Evolutionary conservation across 352 stramenopile genomes (phyloP), one percentile per base, ranked within the genome.

Genomic region (Globisporangium parvum): DNA sequence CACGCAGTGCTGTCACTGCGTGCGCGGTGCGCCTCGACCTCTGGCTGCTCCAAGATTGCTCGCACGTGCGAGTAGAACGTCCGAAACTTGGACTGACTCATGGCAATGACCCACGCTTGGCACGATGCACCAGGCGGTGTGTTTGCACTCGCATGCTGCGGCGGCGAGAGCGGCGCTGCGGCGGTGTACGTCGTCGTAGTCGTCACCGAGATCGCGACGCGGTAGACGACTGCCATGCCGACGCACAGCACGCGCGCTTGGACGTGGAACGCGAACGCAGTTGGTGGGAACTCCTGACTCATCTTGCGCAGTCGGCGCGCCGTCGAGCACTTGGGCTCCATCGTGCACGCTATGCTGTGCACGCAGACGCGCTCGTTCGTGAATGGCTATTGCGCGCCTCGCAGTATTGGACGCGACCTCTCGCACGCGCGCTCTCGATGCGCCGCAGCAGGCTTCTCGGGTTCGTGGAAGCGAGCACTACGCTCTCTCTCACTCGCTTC

Each of bases 31-130:
- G 73, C 52, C 5, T 20, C 42, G 11, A 80, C 68, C 3, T 39
- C 54, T 37, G 65, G 60, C 52, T 78, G 63, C 48, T 73, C 57
- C 53, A 87, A 35, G 35, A 87, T 76, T 24, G 55, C 61, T 35
- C 62, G 57, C 18, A 73, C 63, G 56, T 83, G 71, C 8, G 60
- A 40, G 57, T 71, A 77, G 62, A 85, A 87, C 6, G 52, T 57
- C 62, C 60, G 60, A 56, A 83, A 73, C 57, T 87, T 87, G 53
- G 69, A 64, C 49, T 81, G 74, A 50, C 72, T 85, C 68, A 87
- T 80, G 40, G 75, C 71, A 28, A 83, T 78, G 51, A 83, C 69
- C 74, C 76, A 85, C 18, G 69, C 66, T 60, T 77, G 70, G 47
- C 48, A 72, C 60, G 51, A 61, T 26, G 69, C 49, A 17, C 62